phyloP scores from a whole-genome alignment of 1,284 basidiomycete genomes.

The Marasmius tenuissimus region DNA sequence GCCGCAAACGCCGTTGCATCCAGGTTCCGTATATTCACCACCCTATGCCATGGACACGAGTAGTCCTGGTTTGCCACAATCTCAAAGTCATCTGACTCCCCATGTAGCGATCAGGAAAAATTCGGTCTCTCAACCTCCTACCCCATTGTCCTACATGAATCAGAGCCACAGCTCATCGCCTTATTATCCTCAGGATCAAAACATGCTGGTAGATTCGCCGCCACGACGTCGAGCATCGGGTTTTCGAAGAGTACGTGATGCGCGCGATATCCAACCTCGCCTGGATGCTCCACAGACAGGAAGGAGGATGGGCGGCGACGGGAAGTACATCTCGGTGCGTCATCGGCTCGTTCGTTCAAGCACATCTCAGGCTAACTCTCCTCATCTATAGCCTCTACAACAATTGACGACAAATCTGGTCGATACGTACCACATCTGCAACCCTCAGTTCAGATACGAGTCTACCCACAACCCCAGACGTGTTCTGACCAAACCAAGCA shows the following conservation, averaged over 20 bases:
- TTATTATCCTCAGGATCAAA: constrained; percentile 61
- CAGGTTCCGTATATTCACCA: constrained; percentile 29
- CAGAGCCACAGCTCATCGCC: constrained; percentile 47
- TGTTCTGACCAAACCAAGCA: constrained; percentile 94
- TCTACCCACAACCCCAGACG: constrained; percentile 89
- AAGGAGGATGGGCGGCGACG: constrained; percentile 66
- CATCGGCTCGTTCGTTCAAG: constrained; percentile 10
- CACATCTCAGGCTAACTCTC: constrained; percentile 15
- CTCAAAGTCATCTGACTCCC: constrained; percentile 41
- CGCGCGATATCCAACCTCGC: constrained; percentile 69
- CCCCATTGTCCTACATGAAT: constrained; percentile 66
- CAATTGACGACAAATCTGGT: constrained; percentile 85
- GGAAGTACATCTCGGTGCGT: constrained; percentile 64
- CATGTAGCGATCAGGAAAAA: constrained; percentile 45
- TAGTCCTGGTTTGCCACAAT: constrained; percentile 55
- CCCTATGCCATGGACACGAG: constrained; percentile 59
- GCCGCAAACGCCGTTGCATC: constrained; percentile 34
- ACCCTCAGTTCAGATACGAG: constrained; percentile 91
- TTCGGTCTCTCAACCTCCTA: constrained; percentile 62
- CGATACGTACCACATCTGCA: constrained; percentile 91
- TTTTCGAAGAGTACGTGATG: constrained; percentile 68
- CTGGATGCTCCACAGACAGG: constrained; percentile 57
- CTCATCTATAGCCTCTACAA: constrained; percentile 66
- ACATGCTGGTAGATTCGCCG: constrained; percentile 70
- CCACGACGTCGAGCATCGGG: constrained; percentile 68